Evolutionary conservation across 495 filamentous ascomycete species (phyloP), one percentile per base, ranked within the genome.

Genomic region (Xylaria grammica): DNA sequence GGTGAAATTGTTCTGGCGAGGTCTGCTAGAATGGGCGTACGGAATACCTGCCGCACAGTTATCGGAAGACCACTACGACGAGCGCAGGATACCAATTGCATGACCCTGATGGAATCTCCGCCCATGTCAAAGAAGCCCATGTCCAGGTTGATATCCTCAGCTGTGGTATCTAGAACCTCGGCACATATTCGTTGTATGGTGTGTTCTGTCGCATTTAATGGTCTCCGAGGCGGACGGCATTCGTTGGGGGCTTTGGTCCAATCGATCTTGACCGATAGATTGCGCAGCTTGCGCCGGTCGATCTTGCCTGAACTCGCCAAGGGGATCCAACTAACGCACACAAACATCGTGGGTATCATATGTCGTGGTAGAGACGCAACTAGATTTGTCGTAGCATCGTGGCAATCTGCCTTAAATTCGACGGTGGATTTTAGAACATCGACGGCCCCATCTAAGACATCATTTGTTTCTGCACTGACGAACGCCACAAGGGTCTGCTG

Each of bases 311-410:
- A 85, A 2, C 75, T 73, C 0, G 83, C 77, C 10, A 85, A 61
- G 0, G 86, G 86, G 56, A 87, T 72, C 10, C 69, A 60, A 42
- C 80, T 71, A 4, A 86, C 75, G 30, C 79, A 79, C 2, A 87
- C 50, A 71, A 82, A 87, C 24, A 84, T 60, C 2, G 74, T 66
- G 3, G 85, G 86, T 5, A 87, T 76, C 86, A 89, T 89, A 63
- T 86, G 86, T 19, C 17, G 15, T 17, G 44, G 44, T 22, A 48
- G 6, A 19, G 44, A 48, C 17, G 6, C 5, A 22, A 19, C 44
- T n/a, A 48, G 6, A 5, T 48, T 4, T 8, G 44, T 19, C 20
- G 44, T 48, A 48, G 34, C 44, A 48, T n/a, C 4, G 17, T 22
- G 44, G 6, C 17, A 17, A 17, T 22, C 17, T 48, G 15, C 44